Evolutionary conservation across 2,329 filamentous ascomycete species (phyloP), one percentile per base, ranked within the genome.

Genomic region (Paraphaeosphaeria minitans): DNA sequence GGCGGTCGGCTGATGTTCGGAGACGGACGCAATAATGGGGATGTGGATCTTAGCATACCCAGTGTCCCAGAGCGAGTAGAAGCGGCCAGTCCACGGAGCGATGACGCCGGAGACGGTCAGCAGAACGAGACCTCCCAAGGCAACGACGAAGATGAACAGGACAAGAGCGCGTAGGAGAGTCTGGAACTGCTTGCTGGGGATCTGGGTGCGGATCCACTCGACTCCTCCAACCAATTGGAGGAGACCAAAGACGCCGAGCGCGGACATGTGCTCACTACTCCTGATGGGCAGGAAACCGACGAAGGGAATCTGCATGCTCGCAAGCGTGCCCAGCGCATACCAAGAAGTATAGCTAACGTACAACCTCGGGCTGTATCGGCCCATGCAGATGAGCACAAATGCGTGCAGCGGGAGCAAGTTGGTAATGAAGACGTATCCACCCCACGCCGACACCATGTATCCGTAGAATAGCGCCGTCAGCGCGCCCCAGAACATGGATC

Each of bases 391-490:
- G 67, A 99, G 84, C 48, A 97, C 92, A 70, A 99, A 93, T 8
- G 92, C 89, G 79, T 99, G 95, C 67, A 99, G 86, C 39, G 95
- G 95, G 59, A 99, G 88, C 79, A 99, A 82, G 77, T 96, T 97
- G 61, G 96, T 99, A 75, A 99, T 99, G 86, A 99, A 99, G 72
- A 97, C 95, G 78, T 99, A 99, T 75, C 95, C 95, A 84, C 95
- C 95, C 95, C 95, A 99, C 19, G 96, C 96, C 50, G 94, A 95
- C 65, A 99, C 95, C 95, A 99, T 99, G 87, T 99, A 99, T 74
- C 95, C 95, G 80, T 99, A 99, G 81, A 96, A 98, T 56, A 99
- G 84, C 45, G 95, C 95, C 69, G 93, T 95, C 63, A 97, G 83
- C 39, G 92, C 93, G 69, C 93, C 94, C 94, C 94, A 99, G 79